These are phyloP conservation scores for Cryoendolithus antarcticus DNA, from an alignment of 2,329 filamentous ascomycete species.

Conservation along the genomic window DNA sequence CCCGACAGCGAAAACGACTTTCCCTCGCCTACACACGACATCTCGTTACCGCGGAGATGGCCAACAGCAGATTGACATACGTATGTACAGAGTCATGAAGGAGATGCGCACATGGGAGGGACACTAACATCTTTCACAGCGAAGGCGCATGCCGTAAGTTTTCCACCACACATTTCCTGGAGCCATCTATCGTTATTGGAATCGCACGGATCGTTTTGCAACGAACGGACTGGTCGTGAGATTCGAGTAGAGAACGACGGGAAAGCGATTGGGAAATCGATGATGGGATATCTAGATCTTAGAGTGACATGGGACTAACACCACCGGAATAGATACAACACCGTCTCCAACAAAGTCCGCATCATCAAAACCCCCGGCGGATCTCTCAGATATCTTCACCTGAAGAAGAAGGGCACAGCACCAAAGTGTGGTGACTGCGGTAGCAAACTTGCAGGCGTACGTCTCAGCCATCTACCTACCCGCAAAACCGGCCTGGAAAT, in stretches of 20 bases:
- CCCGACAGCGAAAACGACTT: conserved; percentile 9
- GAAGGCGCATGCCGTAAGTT: conserved; percentile 40
- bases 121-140: conserved; percentile 27
- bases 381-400: conserved; percentile 90
- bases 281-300: no score
- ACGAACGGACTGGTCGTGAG: no score
- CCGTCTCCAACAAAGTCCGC: conserved; percentile 90
- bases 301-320: conserved; percentile 1
- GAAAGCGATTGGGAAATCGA: no score
- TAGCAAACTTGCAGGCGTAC: conserved; percentile 93
- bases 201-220: no score
- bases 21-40: conserved; percentile 13
- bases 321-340: conserved; percentile 68
- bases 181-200: no score
- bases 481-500: neutral
- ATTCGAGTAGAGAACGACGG: no score
- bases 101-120: conserved; percentile 10
- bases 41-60: conserved; percentile 36
- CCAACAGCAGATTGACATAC: conserved; percentile 43
- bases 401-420: conserved; percentile 98
- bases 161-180: no score
- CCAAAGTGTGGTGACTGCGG: conserved; percentile 99
- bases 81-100: conserved; percentile 27
- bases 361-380: conserved; percentile 94
- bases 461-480: conserved; percentile 31